These are phyloP conservation scores for Saturnispora sanitii DNA, from an alignment of 805 yeast genomes.

Conservation along the genomic window DNA sequence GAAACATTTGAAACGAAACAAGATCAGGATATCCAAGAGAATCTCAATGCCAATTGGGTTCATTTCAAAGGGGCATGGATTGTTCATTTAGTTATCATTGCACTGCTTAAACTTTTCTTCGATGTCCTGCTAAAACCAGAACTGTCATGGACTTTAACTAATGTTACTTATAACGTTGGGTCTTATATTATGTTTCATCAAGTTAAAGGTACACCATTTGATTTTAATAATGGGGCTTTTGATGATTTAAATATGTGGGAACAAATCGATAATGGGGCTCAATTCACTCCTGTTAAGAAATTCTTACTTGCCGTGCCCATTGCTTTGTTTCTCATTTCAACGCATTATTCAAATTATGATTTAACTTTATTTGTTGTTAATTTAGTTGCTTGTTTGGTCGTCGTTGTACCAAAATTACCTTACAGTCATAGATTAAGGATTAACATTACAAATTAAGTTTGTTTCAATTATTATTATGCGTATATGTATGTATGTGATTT, in stretches of 20 bases:
- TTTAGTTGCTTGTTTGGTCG: constrained; percentile 70
- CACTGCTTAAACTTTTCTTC: constrained; percentile 63
- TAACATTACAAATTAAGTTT: constrained; percentile 31
- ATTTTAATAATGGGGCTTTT: constrained; percentile 92
- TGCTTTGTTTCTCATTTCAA: constrained; percentile 69
- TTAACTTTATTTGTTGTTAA: constrained; percentile 69
- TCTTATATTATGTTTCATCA: constrained; percentile 94
- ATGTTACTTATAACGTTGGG: constrained; percentile 81
- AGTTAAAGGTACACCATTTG: constrained; percentile 95
- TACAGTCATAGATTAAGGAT: constrained; percentile 70
- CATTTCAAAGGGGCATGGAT: constrained; percentile 95
- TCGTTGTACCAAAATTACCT: constrained; percentile 88
- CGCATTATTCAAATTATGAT: constrained; percentile 86
- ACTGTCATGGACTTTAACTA: constrained; percentile 90
- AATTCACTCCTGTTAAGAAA: constrained; percentile 93
- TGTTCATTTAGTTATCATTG: constrained; percentile 76
- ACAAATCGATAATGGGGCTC: constrained; percentile 82
- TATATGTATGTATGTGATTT: no score
- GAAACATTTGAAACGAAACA: constrained; percentile 86
- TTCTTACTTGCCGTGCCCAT: constrained; percentile 91
- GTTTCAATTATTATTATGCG: no score
- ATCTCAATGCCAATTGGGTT: constrained; percentile 94
- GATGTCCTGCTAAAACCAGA: constrained; percentile 72
- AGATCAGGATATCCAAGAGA: constrained; percentile 83
- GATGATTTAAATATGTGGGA: constrained; percentile 98